Evolutionary conservation across 2,329 filamentous ascomycete genomes (phyloP), one percentile per base, ranked within the genome.

Genomic region (Fusarium sp.): DNA sequence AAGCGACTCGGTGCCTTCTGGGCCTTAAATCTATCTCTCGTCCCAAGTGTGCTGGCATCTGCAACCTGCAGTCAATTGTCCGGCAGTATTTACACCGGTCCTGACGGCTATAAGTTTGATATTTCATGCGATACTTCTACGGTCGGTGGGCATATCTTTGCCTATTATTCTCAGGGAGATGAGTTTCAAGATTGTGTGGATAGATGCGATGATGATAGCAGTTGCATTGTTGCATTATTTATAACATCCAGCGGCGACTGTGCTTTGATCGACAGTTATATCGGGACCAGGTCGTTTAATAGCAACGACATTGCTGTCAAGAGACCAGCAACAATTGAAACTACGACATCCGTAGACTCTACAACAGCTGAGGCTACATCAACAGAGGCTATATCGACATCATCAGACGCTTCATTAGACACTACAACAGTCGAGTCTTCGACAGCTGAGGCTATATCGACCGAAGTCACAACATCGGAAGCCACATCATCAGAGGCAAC

Each of bases 321-420:
- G 8, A 8, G 15, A 13, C 2, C 20, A 26, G 4, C 7, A 15
- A 0, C 3, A 6, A 2, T 3, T 13, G 3, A 6, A n/a, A 15
- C 15, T 2, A 49, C 31, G 3, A 36, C 46, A 36, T n/a, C 31
- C 6, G 46, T 2, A 4, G 31, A 49, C 11, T 1, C 31, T 11
- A 10, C 23, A 6, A 23, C 23, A 23, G 23, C 6, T 6, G 23
- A 23, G 23, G 23, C 23, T 23, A 23, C 23, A 23, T 23, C 23
- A 6, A 6, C 5, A 11, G 9, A 16, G 8, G 6, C 13, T 16
- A 3, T 5, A 16, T 11, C 40, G 8, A n/a, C 40, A 23, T 23
- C 23, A 4, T 10, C 13, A 42, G 13, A 4, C 3, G 8, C 23
- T 23, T 23, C 23, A 23, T 23, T 4, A 23, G 23, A 23, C 6